phyloP scores from a whole-genome alignment of 495 filamentous ascomycete genomes.

The Neurospora sp. region DNA sequence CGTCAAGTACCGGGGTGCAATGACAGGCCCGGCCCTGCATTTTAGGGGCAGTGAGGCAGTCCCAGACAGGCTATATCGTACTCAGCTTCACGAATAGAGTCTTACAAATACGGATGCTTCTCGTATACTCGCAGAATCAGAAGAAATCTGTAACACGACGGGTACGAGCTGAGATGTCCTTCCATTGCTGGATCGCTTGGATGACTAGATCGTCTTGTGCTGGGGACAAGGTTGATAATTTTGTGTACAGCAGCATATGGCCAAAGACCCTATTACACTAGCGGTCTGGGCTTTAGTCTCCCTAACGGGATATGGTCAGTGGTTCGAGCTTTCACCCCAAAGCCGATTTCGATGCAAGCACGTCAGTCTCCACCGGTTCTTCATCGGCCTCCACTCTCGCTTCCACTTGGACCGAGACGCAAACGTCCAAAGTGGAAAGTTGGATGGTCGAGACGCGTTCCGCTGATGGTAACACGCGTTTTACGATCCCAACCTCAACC shows the following conservation, averaged over 20 bases:
- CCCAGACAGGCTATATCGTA: neutral
- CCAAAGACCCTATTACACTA: neutral
- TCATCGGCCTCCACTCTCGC: neutral
- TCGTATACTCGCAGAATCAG: neutral
- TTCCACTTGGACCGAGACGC: neutral
- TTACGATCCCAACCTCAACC: neutral
- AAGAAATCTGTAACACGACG: neutral
- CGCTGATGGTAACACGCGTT: neutral
- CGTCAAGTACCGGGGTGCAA: neutral
- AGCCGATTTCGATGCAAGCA: neutral
- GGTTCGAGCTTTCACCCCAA: neutral
- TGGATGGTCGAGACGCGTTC: neutral
- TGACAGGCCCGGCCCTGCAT: neutral
- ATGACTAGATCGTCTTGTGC: neutral
- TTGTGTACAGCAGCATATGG: neutral
- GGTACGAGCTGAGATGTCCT: neutral
- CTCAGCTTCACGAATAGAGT: neutral
- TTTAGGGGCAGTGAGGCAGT: neutral
- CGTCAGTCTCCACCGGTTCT: neutral
- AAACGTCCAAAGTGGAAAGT: neutral
- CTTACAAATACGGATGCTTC: neutral
- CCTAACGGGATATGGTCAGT: neutral
- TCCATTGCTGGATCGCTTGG: neutral
- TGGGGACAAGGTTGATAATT: neutral
- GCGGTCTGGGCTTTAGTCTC: neutral